A percentile compares a stretch with the other conserved stretches of the same genome.
Evolutionary conservation across 345 rosid genomes (phyloP).

Genomic region (Microthlaspi erraticum): DNA sequence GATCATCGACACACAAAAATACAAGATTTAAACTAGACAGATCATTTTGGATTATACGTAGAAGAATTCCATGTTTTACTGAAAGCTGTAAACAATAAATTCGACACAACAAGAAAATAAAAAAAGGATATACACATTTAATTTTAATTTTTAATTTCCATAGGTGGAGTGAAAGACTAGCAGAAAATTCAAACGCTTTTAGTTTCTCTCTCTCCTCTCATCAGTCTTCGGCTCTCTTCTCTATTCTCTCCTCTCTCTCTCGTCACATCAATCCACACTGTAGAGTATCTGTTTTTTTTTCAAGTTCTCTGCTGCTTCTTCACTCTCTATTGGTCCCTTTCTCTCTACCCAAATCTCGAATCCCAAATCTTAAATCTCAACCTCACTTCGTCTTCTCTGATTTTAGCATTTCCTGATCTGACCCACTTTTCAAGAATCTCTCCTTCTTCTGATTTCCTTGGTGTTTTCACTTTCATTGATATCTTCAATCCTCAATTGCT

Average conservation of each 20-base stretch:
- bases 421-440: slow-evolving; percentile 41
- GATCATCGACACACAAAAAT: not conserved
- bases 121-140: not conserved
- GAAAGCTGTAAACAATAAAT: slow-evolving; percentile 38
- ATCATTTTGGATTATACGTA: not conserved
- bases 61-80: not conserved
- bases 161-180: slow-evolving; percentile 39
- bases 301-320: slow-evolving; percentile 28
- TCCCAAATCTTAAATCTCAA: slow-evolving; percentile 30
- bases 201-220: slow-evolving; percentile 16
- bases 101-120: not conserved
- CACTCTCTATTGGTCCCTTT: slow-evolving; percentile 30
- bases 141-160: not conserved
- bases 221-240: slow-evolving; percentile 19
- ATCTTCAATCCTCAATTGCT: slow-evolving; percentile 22
- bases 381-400: slow-evolving; percentile 3
- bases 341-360: slow-evolving; percentile 21
- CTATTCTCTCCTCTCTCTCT: slow-evolving; percentile 22
- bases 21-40: not conserved
- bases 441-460: slow-evolving; percentile 36
- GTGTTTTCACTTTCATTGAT: slow-evolving; percentile 20
- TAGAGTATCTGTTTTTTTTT: slow-evolving; percentile 19
- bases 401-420: slow-evolving; percentile 35
- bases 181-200: slow-evolving; percentile 34
- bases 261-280: slow-evolving; percentile 46